phyloP scores from a whole-genome alignment of 2,329 filamentous ascomycete species.

The Botrytis aclada region DNA sequence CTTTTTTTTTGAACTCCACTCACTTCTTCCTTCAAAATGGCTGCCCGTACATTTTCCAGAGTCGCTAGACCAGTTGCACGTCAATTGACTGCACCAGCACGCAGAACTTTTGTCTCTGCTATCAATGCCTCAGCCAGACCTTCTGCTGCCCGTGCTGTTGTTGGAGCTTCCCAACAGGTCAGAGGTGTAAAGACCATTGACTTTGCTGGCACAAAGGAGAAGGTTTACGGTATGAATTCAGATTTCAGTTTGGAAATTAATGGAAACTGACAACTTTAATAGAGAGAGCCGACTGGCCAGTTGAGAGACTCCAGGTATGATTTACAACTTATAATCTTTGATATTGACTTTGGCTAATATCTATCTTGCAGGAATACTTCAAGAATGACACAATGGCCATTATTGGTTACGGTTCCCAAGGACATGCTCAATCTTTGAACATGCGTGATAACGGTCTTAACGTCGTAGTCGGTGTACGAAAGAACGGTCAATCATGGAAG shows the following conservation, averaged over 20 bases:
- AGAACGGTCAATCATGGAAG: slow-evolving; percentile 98
- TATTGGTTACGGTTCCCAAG: slow-evolving; percentile 97
- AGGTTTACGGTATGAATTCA: slow-evolving; percentile 73
- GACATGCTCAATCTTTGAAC: slow-evolving; percentile 98
- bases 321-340: slow-evolving; percentile 20
- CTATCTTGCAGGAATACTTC: slow-evolving; percentile 79
- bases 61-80: slow-evolving; percentile 62
- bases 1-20: slow-evolving; percentile 24
- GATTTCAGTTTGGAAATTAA: not conserved
- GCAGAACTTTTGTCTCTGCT: slow-evolving; percentile 61
- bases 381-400: slow-evolving; percentile 99
- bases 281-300: slow-evolving; percentile 98
- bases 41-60: slow-evolving; percentile 71
- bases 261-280: slow-evolving; percentile 32
- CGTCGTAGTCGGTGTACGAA: slow-evolving; percentile 97
- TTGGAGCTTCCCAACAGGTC: slow-evolving; percentile 49
- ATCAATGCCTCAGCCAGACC: slow-evolving; percentile 54
- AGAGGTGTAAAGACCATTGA: slow-evolving; percentile 98
- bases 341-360: slow-evolving; percentile 26
- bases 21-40: slow-evolving; percentile 55
- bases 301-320: slow-evolving; percentile 92
- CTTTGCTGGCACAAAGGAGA: slow-evolving; percentile 91
- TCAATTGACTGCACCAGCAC: slow-evolving; percentile 59
- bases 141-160: slow-evolving; percentile 48
- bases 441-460: slow-evolving; percentile 99